Evolutionary conservation across 164 flowering plant species (phyloP), one percentile per base, ranked within the genome.

Genomic region (Nymphaea thermarum): DNA sequence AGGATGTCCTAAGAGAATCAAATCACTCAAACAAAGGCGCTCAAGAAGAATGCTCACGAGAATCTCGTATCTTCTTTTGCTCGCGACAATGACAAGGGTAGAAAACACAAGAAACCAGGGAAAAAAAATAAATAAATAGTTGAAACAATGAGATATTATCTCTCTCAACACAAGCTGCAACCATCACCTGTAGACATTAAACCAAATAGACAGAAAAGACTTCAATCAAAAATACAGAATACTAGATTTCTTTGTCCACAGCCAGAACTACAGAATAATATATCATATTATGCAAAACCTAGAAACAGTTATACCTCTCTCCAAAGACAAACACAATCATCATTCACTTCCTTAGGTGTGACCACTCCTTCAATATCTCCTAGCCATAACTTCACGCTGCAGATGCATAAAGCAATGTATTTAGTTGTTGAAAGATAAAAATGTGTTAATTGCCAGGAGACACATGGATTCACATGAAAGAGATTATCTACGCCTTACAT

Each of bases 361-460:
- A 78, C 53, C 66, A 95, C 71, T 25, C 77, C 78, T 60, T 73
- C 71, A 65, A 67, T 67, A 73, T 76, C 70, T 44, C 79, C 86
- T 42, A 68, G 59, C 99, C 99, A 95, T 67, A 95, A 80, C 83
- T 75, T 90, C 70, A 89, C 96, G 80, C 99, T 92, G 75, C 69
- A 51, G n/a, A 11, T 17, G 42, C 16, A 10, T 69, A 67, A 16
- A 43, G 65, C 18, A 60, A 25, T n/a, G 36, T 1, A 25, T 25
- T 25, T 51, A 10, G 57, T 15, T 51, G 8, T 51, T 51, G 57
- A 51, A 4, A 51, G 57, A 3, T 51, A 15, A 51, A 51, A 51
- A 25, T 25, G 36, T 25, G 36, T 25, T 25, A 25, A 25, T 25
- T 25, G 36, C 36, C n/a, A 25, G 36, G 36, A 25, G 36, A 25